These are phyloP conservation scores for Moesziomyces sp. DNA, from an alignment of 1,284 basidiomycete genomes.

Conservation along the genomic window DNA sequence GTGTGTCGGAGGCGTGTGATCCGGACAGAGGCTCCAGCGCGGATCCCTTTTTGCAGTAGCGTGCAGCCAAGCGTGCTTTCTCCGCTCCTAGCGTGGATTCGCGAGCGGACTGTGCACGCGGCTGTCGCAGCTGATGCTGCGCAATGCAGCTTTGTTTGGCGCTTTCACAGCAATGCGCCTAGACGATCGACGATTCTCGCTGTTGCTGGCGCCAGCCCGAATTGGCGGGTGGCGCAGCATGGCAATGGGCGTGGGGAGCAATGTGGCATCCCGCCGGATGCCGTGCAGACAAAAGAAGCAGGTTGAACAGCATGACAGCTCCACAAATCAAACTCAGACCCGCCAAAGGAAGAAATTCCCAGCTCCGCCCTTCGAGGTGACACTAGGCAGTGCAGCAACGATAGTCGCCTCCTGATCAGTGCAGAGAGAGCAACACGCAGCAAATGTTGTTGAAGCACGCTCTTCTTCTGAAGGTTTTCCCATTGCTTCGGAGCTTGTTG, in stretches of 20 bases:
- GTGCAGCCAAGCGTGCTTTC: neutral
- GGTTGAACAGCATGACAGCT: slow-evolving; percentile 3
- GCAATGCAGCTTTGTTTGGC: no score
- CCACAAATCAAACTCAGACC: slow-evolving; percentile 7
- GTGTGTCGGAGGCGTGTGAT: slow-evolving; percentile 3
- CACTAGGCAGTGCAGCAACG: slow-evolving; percentile 4
- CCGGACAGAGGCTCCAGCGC: slow-evolving; percentile 1
- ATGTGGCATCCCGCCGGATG: slow-evolving; percentile 1
- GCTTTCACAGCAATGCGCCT: no score
- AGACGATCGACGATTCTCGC: no score
- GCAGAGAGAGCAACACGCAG: neutral
- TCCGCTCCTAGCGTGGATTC: no score
- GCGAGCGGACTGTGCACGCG: no score
- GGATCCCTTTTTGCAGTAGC: neutral
- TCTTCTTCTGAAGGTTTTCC: neutral
- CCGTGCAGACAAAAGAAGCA: neutral
- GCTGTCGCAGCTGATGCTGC: no score
- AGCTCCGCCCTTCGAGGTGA: slow-evolving; percentile 2
- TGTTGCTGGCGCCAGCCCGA: no score
- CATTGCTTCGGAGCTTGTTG: neutral
- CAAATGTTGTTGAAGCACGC: neutral
- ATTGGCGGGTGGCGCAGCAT: no score
- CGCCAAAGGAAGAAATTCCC: neutral
- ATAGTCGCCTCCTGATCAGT: no score
- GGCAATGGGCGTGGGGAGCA: no score